Evolutionary conservation across 805 yeast species (phyloP).

Genomic region (Alloascoidea africana): DNA sequence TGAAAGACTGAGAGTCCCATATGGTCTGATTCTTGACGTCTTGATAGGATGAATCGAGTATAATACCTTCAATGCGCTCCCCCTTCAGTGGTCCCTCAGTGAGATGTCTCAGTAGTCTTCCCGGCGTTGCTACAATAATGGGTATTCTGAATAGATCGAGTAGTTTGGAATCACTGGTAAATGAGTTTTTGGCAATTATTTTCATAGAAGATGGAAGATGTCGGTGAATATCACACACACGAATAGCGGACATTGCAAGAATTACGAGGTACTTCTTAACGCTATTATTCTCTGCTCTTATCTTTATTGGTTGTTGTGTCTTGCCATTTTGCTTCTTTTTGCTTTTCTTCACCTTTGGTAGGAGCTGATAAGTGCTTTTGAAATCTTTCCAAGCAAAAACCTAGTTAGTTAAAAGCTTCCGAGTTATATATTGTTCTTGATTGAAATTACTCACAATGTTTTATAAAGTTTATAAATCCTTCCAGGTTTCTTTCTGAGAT

Average conservation of each 20-base stretch:
- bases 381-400: no score
- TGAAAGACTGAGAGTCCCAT: conserved; percentile 37
- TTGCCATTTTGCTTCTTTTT: conserved; percentile 9
- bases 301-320: conserved; percentile 9
- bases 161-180: conserved; percentile 42
- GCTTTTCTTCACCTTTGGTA: conserved; percentile 4
- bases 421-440: no score
- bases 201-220: conserved; percentile 45
- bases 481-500: conserved; percentile 36
- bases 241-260: conserved; percentile 60
- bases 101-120: conserved; percentile 34
- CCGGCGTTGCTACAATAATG: conserved; percentile 49
- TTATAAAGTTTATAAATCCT: conserved; percentile 39
- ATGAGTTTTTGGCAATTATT: conserved; percentile 59
- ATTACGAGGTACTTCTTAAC: conserved; percentile 33
- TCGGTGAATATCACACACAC: conserved; percentile 78
- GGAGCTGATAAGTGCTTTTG: no score
- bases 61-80: conserved; percentile 33
- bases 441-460: conserved; percentile 23
- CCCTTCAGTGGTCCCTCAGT: conserved; percentile 25
- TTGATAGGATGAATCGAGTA: conserved; percentile 45
- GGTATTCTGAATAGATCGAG: conserved; percentile 21
- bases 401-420: no score
- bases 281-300: no score
- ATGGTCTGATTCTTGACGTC: conserved; percentile 45